Evolutionary conservation across 2,329 filamentous ascomycete species (phyloP).

Genomic region (Ceratocystis cubensis): DNA sequence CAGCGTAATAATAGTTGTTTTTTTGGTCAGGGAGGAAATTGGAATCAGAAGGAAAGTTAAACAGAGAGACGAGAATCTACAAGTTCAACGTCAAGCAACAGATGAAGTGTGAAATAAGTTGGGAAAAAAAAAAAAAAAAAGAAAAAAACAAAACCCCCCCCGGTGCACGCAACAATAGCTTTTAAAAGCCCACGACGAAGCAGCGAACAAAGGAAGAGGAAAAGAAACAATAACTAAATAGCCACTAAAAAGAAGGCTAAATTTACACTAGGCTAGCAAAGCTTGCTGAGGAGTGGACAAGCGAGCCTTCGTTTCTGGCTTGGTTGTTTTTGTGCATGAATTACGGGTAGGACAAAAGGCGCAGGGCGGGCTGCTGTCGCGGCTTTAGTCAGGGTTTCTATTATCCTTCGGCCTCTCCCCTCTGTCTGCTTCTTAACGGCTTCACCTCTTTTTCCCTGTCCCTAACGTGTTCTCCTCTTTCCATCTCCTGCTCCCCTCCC

Average conservation of each 20-base stretch:
- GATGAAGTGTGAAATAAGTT: too few species aligned
- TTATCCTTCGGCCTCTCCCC: not conserved
- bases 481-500: not conserved
- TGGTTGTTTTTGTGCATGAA: not conserved
- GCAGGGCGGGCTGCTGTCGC: not conserved
- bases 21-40: not conserved
- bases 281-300: not conserved
- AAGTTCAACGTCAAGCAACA: not conserved
- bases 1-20: too few species aligned
- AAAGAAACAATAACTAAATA: not conserved
- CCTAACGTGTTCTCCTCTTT: not conserved
- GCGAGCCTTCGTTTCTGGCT: not conserved
- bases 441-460: not conserved
- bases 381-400: not conserved
- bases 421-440: not conserved
- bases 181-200: not conserved
- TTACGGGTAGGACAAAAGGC: not conserved
- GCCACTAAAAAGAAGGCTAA: not conserved
- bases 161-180: too few species aligned
- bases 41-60: not conserved
- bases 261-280: not conserved
- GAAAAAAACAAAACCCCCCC: too few species aligned
- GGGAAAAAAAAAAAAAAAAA: not conserved
- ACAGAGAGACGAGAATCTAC: not conserved
- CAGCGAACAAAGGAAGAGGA: not conserved